phyloP scores from a whole-genome alignment of 306 rosid species.

The Trifolium subterraneum region DNA sequence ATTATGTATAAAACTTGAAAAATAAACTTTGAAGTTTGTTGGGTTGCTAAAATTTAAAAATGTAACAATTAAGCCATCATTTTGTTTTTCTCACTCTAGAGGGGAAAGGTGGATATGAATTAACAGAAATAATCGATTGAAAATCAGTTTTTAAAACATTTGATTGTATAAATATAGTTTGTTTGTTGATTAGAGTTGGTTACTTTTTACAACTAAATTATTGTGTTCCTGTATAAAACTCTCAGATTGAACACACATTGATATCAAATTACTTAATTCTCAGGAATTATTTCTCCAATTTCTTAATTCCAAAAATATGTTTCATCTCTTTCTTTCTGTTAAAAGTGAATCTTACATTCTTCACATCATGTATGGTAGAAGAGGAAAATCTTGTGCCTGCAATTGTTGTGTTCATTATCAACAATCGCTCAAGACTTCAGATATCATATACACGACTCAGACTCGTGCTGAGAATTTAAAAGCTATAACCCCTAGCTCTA shows the following conservation, averaged over 20 bases:
- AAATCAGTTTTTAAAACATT: background rate
- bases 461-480: conserved; percentile 17
- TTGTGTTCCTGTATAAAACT: background rate
- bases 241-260: background rate
- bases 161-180: background rate
- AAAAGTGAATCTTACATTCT: background rate
- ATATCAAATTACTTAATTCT: background rate
- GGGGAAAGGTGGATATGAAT: no score
- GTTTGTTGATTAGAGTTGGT: background rate
- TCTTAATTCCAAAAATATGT: background rate
- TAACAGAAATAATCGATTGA: no score
- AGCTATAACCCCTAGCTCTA: conserved; percentile 19
- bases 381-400: background rate
- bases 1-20: no score
- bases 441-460: background rate
- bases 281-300: no score
- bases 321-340: background rate
- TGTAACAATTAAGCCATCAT: no score
- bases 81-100: no score
- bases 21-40: no score
- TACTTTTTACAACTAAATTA: background rate
- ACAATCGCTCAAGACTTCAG: background rate
- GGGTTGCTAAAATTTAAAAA: no score
- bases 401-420: background rate
- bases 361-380: background rate